These are phyloP conservation scores for Benincasa hispida DNA, from an alignment of 306 rosid genomes.

Conservation along the genomic window DNA sequence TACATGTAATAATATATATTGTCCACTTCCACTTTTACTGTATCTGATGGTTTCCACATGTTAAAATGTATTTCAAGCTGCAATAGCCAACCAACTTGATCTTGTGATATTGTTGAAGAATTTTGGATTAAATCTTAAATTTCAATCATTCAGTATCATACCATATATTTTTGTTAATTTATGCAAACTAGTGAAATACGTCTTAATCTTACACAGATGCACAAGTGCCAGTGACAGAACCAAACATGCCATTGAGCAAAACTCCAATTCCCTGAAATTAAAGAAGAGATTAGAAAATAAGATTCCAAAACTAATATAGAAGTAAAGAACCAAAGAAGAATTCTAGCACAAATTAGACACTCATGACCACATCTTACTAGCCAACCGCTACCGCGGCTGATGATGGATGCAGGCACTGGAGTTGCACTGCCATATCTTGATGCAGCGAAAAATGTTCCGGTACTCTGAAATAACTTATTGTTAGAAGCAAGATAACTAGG, in stretches of 20 bases:
- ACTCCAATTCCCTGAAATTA: slow-evolving; percentile 51
- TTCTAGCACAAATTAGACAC: neutral
- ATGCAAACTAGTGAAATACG: neutral
- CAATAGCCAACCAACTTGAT: neutral
- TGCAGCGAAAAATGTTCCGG: slow-evolving; percentile 65
- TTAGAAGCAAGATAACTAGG: neutral
- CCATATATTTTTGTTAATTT: neutral
- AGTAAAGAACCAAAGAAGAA: neutral
- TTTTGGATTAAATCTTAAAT: neutral
- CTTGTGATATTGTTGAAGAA: neutral
- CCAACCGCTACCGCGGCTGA: slow-evolving; percentile 78
- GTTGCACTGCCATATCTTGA: slow-evolving; percentile 80
- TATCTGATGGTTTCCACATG: neutral
- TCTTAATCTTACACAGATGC: slow-evolving; percentile 51
- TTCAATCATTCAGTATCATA: neutral
- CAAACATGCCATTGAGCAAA: slow-evolving; percentile 57
- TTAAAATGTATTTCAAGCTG: neutral
- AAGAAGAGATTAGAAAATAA: neutral
- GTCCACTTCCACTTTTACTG: neutral
- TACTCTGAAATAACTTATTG: slow-evolving; percentile 31
- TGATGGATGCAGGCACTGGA: slow-evolving; percentile 70
- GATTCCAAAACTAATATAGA: neutral
- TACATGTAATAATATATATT: neutral
- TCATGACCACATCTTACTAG: slow-evolving; percentile 28
- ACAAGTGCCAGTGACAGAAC: slow-evolving; percentile 49